Conservation (phyloP, 2,329 filamentous ascomycete genomes). For the Trichophyton equinum region DNA sequence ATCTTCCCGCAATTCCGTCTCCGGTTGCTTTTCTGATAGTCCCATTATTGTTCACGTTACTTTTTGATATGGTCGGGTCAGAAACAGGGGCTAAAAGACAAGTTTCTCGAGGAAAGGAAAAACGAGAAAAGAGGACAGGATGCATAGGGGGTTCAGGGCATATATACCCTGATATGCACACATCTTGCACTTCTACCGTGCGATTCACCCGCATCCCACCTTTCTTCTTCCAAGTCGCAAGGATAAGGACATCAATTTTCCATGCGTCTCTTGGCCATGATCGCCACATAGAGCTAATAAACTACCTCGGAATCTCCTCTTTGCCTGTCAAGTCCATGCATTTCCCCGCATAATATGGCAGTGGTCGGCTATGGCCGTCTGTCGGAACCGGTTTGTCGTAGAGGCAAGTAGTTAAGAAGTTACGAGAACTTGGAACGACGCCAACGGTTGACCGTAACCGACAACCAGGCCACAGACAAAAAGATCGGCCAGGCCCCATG, state of each 20-base stretch:
- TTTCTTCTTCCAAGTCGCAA: neutral
- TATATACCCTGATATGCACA: neutral
- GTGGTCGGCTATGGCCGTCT: neutral
- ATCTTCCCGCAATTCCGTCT: neutral
- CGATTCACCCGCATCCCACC: neutral
- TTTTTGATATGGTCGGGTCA: neutral
- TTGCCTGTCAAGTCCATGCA: neutral
- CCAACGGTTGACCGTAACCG: neutral
- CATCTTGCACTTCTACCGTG: neutral
- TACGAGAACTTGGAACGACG: neutral
- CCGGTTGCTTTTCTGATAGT: neutral
- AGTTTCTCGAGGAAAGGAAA: neutral
- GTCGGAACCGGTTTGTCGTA: neutral
- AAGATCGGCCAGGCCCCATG: neutral
- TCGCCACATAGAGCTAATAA: neutral
- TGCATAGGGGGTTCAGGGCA: neutral
- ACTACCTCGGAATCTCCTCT: neutral
- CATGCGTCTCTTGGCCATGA: slow-evolving; percentile 1
- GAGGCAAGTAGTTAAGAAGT: neutral
- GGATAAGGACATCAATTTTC: neutral
- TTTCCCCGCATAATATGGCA: neutral
- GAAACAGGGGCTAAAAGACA: neutral
- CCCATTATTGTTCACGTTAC: neutral
- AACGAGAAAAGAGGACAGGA: neutral
- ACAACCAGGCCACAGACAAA: neutral